phyloP scores from a whole-genome alignment of 192 early-diverging fungal genomes.

The Coemansia sp. region DNA sequence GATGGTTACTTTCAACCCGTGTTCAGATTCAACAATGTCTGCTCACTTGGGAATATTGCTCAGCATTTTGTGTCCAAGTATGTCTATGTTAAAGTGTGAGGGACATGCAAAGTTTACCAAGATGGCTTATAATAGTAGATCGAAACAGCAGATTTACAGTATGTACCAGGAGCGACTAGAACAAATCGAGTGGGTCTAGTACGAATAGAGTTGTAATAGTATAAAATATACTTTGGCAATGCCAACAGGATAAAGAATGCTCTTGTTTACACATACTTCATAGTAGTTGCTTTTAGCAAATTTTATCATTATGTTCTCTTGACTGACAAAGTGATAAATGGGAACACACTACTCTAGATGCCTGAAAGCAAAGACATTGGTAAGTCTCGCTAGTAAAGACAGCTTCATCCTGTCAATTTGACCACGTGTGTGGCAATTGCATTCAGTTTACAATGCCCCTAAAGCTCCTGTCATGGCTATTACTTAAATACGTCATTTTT shows the following conservation, averaged over 20 bases:
- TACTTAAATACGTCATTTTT: neutral
- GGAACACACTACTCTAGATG: too few relatives aligned
- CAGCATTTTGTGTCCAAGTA: neutral
- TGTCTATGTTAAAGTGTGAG: neutral
- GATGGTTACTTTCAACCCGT: neutral
- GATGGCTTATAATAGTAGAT: neutral
- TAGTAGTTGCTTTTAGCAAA: too few relatives aligned
- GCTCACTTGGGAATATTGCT: neutral
- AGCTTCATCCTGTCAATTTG: too few relatives aligned
- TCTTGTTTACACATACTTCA: too few relatives aligned
- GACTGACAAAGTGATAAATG: too few relatives aligned
- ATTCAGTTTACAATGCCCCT: neutral
- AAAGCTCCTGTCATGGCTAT: neutral
- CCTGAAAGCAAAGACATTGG: too few relatives aligned
- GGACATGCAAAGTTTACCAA: neutral
- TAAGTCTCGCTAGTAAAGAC: too few relatives aligned
- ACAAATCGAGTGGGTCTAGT: neutral
- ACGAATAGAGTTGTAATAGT: too few relatives aligned
- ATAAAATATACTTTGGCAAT: too few relatives aligned
- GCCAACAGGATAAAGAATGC: too few relatives aligned
- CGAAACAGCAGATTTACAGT: neutral
- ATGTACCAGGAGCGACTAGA: neutral
- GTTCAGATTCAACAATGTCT: neutral
- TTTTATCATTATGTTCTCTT: too few relatives aligned
- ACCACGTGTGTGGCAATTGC: too few relatives aligned